Evolutionary conservation across 805 yeast genomes (phyloP).

Genomic region (Wickerhamomyces rabaulensis): DNA sequence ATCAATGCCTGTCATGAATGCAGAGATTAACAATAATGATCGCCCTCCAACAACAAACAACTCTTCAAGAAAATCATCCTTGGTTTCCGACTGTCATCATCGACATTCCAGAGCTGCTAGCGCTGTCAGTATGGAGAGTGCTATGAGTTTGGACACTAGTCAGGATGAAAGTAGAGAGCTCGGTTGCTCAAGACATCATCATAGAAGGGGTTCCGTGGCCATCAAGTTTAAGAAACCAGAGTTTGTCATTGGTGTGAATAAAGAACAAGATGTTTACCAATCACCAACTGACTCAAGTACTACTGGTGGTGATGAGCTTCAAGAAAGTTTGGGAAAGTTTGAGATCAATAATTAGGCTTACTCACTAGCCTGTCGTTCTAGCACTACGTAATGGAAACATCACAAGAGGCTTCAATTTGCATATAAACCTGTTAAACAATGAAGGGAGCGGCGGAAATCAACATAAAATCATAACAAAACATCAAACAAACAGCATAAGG

Average conservation of each 20-base stretch:
- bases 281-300: not conserved
- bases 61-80: not conserved
- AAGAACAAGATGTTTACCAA: not conserved
- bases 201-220: conserved; percentile 25
- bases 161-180: not conserved
- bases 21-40: conserved; percentile 1
- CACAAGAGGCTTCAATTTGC: not conserved
- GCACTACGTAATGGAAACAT: not conserved
- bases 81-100: not conserved
- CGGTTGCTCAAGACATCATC: conserved; percentile 22
- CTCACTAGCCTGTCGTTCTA: too few species aligned
- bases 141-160: not conserved
- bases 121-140: not conserved
- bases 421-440: not conserved
- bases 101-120: not conserved
- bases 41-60: not conserved
- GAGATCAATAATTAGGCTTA: too few species aligned
- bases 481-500: not conserved
- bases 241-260: not conserved
- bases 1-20: not conserved
- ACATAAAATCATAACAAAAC: not conserved
- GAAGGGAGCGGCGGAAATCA: not conserved
- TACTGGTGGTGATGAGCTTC: not conserved
- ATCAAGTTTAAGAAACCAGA: conserved; percentile 14
- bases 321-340: too few species aligned